Evolutionary conservation across 768 basidiomycete species (phyloP), one percentile per base, ranked within the genome.

Genomic region (Candolleomyces eurysporus): DNA sequence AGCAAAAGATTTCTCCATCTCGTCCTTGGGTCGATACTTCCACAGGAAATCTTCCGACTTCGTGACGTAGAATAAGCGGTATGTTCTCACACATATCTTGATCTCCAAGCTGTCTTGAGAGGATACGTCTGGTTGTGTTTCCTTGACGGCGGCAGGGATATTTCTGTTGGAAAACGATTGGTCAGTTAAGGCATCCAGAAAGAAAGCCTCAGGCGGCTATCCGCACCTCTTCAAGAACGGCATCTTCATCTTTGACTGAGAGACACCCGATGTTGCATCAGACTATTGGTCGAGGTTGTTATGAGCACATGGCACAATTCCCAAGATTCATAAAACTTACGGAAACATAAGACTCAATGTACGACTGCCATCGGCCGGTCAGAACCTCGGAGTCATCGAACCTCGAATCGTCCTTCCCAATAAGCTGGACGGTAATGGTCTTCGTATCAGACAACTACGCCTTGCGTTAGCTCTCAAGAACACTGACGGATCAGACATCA

Each of bases 81-180:
- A 94, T 9, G 89, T 91, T 61, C 87, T 81, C 40, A 93, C 81
- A 73, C 95, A 96, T 60, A 97, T 84, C 63, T 89, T 89, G 70
- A 92, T 91, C 72, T 93, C 91, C 17, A 96, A 80, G 3, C 82
- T 82, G 36, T 89, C 88, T 42, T 70, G 78, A 0, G 85, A 79
- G 31, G 80, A 66, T 22, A 84, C 75, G 46, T 84, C 77, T 0
- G 81, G 82, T 10, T 72, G 73, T 4, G 69, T 65, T 11, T 78
- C 74, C 17, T 74, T 73, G 11, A 76, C 67, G 46, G 71, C 66
- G 7, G 66, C 63, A 57, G 75, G 73, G 61, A 79, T 67, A 65
- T 79, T 82, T 69, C 83, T 84, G n/a, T 39, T 57, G 11, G 49
- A 14, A 46, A 46, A 46, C 5, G 36, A 11, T 36, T 36, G 36